Conservation (phyloP, 139 green algal species). For the Tetradesmus lagerheimii region DNA sequence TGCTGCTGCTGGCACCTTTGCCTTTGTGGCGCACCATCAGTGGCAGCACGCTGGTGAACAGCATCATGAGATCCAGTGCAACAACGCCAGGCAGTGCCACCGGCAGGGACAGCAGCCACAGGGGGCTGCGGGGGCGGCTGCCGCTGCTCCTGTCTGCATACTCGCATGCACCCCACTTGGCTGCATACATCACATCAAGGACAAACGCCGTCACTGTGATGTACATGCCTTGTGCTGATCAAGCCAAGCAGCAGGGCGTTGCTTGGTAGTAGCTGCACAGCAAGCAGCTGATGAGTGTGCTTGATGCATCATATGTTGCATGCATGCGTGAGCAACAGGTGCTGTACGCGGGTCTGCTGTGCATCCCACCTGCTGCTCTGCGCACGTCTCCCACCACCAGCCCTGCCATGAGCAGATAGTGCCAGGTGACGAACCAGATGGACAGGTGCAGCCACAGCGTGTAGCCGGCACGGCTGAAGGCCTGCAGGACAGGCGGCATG, state of each 20-base stretch:
- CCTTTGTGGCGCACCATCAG: not conserved
- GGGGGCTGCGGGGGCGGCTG: not conserved
- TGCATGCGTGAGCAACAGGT: not conserved
- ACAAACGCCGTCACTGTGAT: not conserved
- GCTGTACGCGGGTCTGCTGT: not conserved
- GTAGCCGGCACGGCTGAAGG: not conserved
- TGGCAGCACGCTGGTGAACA: conserved; percentile 51
- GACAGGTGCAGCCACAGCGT: conserved; percentile 5
- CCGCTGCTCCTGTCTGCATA: not conserved
- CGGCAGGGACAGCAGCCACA: conserved; percentile 51
- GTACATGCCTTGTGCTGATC: not conserved
- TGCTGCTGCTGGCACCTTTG: not conserved
- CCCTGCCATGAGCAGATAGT: conserved; percentile 54
- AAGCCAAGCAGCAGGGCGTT: not conserved
- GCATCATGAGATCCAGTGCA: conserved; percentile 48
- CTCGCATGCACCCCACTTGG: not conserved
- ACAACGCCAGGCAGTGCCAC: conserved; percentile 19
- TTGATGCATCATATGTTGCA: no score
- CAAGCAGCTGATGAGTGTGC: no score
- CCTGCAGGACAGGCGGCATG: not conserved
- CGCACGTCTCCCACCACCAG: conserved; percentile 37
- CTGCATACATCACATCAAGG: not conserved
- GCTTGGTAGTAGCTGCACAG: not conserved
- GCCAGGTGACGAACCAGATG: conserved; percentile 45
- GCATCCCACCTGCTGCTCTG: not conserved